These are phyloP conservation scores for Globomyces sp. DNA, from an alignment of 371 early-diverging fungal species.

Conservation along the genomic window DNA sequence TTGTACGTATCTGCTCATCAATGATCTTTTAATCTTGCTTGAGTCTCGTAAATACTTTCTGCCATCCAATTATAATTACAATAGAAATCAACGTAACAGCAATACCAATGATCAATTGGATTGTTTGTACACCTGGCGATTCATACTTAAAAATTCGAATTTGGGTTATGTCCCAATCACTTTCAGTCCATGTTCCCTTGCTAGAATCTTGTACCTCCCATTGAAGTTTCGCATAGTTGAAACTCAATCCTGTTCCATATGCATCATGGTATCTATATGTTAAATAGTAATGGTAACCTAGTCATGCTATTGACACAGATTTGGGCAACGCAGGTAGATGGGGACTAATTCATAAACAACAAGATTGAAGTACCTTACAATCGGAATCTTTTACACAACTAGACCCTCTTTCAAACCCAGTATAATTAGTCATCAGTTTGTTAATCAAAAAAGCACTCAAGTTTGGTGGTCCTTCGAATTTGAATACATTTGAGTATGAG, in stretches of 20 bases:
- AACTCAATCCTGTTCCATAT: slow-evolving; percentile 68
- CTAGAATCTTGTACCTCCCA: slow-evolving; percentile 60
- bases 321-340: slow-evolving; percentile 26
- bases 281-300: slow-evolving; percentile 51
- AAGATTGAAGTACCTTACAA: slow-evolving; percentile 14
- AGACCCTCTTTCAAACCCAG: slow-evolving; percentile 31
- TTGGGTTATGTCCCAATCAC: slow-evolving; percentile 61
- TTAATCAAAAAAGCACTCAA: slow-evolving; percentile 42
- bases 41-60: too few species aligned
- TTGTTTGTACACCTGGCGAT: slow-evolving; percentile 54
- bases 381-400: slow-evolving; percentile 18
- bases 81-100: too few species aligned
- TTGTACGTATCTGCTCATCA: too few species aligned
- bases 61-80: too few species aligned
- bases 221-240: slow-evolving; percentile 47
- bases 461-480: slow-evolving; percentile 16
- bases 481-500: slow-evolving; percentile 23
- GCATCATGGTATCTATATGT: slow-evolving; percentile 68
- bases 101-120: slow-evolving; percentile 64
- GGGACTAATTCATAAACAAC: slow-evolving; percentile 39
- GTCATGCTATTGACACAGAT: background rate
- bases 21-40: too few species aligned
- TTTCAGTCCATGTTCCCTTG: slow-evolving; percentile 68
- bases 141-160: slow-evolving; percentile 59
- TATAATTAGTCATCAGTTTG: slow-evolving; percentile 58